A percentile compares a stretch with the other conserved stretches of the same genome.
Evolutionary conservation across 176 grass and related monocot genomes (phyloP).

Genomic region (Poa annua): DNA sequence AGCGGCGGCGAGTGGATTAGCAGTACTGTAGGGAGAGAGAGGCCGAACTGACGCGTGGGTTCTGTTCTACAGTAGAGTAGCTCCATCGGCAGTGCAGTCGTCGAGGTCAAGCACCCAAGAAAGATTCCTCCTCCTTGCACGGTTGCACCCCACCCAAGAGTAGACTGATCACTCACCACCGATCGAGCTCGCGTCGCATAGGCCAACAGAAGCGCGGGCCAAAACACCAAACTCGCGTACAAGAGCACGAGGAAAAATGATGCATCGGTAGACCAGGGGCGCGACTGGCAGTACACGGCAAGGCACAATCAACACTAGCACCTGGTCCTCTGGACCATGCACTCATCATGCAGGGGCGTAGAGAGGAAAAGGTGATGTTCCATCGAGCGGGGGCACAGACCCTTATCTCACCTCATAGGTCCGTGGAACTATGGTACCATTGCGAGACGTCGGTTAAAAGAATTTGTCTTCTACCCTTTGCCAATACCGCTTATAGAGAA

Average conservation of each 20-base stretch:
- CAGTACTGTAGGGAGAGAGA: not conserved
- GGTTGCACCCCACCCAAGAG: not conserved
- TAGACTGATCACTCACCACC: not conserved
- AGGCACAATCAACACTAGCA: not conserved
- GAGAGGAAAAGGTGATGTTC: not conserved
- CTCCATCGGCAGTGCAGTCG: conserved; percentile 3
- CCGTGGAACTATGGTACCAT: no score
- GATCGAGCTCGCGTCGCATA: conserved; percentile 25
- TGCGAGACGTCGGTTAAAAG: no score
- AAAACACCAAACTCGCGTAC: conserved; percentile 20
- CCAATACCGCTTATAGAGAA: no score
- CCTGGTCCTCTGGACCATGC: not conserved
- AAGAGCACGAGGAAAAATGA: conserved; percentile 20
- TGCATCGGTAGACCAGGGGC: not conserved
- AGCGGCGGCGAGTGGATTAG: conserved; percentile 25
- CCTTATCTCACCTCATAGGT: no score
- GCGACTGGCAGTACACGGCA: conserved; percentile 23
- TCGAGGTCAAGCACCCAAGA: not conserved
- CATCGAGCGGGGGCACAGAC: no score
- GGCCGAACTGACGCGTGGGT: conserved; percentile 49
- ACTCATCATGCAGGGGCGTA: not conserved
- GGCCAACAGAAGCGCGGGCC: conserved; percentile 45
- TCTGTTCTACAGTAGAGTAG: no score
- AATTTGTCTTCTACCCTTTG: no score
- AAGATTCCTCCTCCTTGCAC: not conserved